These are phyloP conservation scores for Zalerion maritima DNA, from an alignment of 495 filamentous ascomycete species.

Conservation along the genomic window DNA sequence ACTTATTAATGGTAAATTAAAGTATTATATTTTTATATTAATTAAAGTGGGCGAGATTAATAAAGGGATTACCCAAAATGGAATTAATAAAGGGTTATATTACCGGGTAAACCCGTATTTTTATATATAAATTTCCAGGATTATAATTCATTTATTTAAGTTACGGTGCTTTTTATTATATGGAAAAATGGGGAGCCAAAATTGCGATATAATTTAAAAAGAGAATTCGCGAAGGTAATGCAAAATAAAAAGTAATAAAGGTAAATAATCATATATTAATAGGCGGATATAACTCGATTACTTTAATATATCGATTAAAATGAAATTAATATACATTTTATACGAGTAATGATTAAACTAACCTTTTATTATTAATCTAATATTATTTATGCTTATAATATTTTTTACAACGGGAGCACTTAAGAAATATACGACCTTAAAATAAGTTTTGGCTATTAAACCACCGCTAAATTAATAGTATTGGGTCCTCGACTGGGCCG, in stretches of 20 bases:
- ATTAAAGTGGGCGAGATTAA: too few relatives aligned
- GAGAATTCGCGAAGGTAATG: too few relatives aligned
- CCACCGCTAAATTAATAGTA: conserved; percentile 5
- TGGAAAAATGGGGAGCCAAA: too few relatives aligned
- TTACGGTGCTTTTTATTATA: conserved; percentile 3
- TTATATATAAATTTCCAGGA: too few relatives aligned
- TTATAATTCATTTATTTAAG: conserved; percentile 2
- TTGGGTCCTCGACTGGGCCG: conserved; percentile 5
- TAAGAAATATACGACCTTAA: conserved; percentile 4
- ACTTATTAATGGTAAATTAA: conserved; percentile 3
- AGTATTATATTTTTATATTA: too few relatives aligned
- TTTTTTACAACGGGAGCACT: conserved; percentile 5
- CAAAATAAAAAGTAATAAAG: too few relatives aligned
- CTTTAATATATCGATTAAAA: too few relatives aligned
- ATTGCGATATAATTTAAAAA: too few relatives aligned
- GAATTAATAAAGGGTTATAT: conserved; percentile 4
- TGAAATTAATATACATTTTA: too few relatives aligned
- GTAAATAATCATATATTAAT: too few relatives aligned
- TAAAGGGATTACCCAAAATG: conserved; percentile 4
- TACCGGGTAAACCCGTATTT: conserved; percentile 4
- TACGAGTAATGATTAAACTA: too few relatives aligned
- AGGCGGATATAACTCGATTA: too few relatives aligned
- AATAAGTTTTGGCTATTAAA: conserved; percentile 4
- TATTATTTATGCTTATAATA: conserved; percentile 8
- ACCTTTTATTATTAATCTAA: conserved; percentile 5